Percentiles rank a stretch among this genome's conserved stretches.
Evolutionary conservation across 768 basidiomycete genomes (phyloP).

Genomic region (Candolleomyces efflorescens): DNA sequence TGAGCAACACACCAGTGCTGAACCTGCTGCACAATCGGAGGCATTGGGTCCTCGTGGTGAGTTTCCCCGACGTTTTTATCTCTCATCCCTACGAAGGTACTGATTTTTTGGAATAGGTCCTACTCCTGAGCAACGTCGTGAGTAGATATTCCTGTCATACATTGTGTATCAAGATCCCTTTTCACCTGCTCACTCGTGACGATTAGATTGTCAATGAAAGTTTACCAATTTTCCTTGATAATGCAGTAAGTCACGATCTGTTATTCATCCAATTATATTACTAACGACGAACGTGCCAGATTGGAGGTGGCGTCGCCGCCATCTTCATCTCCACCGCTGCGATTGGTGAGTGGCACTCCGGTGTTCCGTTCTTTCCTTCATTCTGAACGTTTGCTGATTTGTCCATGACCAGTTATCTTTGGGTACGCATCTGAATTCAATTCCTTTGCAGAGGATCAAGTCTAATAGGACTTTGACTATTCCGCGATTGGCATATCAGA

Average conservation of each 20-base stretch:
- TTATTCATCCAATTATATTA: neutral
- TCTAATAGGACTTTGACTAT: neutral
- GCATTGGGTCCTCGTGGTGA: slow-evolving; percentile 93
- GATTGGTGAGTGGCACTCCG: slow-evolving; percentile 43
- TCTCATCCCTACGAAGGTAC: neutral
- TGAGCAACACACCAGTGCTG: slow-evolving; percentile 36
- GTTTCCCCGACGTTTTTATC: slow-evolving; percentile 14
- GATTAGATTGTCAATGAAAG: slow-evolving; percentile 74
- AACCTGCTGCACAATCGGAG: slow-evolving; percentile 60
- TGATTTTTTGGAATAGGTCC: slow-evolving; percentile 43
- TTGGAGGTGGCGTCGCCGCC: slow-evolving; percentile 68
- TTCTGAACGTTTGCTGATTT: neutral
- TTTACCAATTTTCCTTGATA: slow-evolving; percentile 78
- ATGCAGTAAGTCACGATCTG: slow-evolving; percentile 47
- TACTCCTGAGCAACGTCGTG: slow-evolving; percentile 87
- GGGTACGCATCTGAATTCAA: slow-evolving; percentile 44
- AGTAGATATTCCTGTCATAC: slow-evolving; percentile 19
- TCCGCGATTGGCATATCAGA: slow-evolving; percentile 38
- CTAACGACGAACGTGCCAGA: slow-evolving; percentile 17
- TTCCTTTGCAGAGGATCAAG: neutral
- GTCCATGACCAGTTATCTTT: slow-evolving; percentile 75
- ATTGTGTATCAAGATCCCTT: neutral
- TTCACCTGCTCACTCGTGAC: neutral
- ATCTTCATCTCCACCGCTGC: slow-evolving; percentile 72
- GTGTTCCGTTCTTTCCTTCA: neutral